Percentiles rank a stretch among this genome's conserved stretches.
Evolutionary conservation across 352 stramenopile genomes (phyloP).

Genomic region (Phytophthora uliginosa): DNA sequence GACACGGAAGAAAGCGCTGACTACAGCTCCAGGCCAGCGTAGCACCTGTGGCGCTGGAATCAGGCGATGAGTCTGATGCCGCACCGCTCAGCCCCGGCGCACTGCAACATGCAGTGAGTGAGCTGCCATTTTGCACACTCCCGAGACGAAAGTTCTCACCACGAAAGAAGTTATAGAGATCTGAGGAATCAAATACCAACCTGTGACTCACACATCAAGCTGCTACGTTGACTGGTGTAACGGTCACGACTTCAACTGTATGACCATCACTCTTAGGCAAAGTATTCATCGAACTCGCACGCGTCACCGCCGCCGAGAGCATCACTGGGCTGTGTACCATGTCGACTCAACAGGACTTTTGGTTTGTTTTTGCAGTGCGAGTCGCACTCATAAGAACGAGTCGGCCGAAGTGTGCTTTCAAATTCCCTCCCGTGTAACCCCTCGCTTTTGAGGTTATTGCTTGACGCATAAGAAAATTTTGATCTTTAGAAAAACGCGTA

Average conservation of each 20-base stretch:
- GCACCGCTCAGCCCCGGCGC: no score
- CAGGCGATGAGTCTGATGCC: not conserved
- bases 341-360: not conserved
- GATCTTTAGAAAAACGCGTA: no score
- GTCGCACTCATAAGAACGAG: no score
- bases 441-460: no score
- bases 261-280: constrained; percentile 17
- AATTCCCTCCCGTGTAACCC: no score
- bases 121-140: not conserved
- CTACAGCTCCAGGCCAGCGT: constrained; percentile 1
- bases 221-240: constrained; percentile 16
- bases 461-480: no score
- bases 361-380: no score
- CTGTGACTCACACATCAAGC: not conserved
- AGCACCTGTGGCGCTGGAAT: not conserved
- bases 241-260: constrained; percentile 27
- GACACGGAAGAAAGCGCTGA: constrained; percentile 21
- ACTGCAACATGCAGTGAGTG: not conserved
- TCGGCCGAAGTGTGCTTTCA: no score
- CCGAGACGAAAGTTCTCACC: not conserved
- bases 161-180: constrained; percentile 5
- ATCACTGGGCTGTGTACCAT: not conserved
- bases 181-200: constrained; percentile 6
- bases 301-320: not conserved
- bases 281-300: not conserved